Percentiles rank a stretch among this genome's conserved stretches.
Conservation (phyloP, 2,329 filamentous ascomycete species). For the Hypoxylon sp. region DNA sequence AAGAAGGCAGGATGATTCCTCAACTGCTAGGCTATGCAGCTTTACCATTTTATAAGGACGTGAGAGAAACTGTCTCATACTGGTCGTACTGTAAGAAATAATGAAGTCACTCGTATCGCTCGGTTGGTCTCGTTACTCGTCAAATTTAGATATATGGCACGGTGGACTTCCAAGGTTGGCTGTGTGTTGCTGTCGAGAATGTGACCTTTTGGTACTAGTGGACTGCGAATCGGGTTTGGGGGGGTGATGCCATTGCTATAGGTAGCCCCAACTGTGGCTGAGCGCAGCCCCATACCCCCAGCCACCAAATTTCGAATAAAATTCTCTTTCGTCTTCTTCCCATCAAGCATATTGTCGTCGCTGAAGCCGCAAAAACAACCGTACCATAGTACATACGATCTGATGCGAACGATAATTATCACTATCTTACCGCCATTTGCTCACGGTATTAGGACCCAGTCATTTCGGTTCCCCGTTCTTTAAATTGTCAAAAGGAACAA, state of each 20-base stretch:
- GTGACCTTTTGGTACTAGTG: background rate
- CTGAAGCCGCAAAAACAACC: background rate
- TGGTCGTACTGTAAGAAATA: background rate
- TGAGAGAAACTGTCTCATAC: background rate
- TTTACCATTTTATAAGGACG: background rate
- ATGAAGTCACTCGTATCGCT: background rate
- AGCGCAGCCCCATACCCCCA: background rate
- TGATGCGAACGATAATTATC: background rate
- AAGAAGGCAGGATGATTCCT: background rate
- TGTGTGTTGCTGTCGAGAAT: background rate
- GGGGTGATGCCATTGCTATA: background rate
- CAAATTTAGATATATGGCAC: background rate
- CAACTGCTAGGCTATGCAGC: background rate
- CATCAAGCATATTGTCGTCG: background rate
- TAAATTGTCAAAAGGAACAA: background rate
- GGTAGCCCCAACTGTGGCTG: slow-evolving; percentile 1
- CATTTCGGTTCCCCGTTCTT: background rate
- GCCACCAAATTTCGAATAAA: background rate
- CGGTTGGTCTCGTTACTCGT: background rate
- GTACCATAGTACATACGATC: background rate
- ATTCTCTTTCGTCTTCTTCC: slow-evolving; percentile 7
- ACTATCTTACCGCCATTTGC: background rate
- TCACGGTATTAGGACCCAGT: background rate
- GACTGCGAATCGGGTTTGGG: no score
- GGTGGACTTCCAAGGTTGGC: background rate